Conservation (phyloP, 1,284 basidiomycete species). For the Agroathelia rolfsii region DNA sequence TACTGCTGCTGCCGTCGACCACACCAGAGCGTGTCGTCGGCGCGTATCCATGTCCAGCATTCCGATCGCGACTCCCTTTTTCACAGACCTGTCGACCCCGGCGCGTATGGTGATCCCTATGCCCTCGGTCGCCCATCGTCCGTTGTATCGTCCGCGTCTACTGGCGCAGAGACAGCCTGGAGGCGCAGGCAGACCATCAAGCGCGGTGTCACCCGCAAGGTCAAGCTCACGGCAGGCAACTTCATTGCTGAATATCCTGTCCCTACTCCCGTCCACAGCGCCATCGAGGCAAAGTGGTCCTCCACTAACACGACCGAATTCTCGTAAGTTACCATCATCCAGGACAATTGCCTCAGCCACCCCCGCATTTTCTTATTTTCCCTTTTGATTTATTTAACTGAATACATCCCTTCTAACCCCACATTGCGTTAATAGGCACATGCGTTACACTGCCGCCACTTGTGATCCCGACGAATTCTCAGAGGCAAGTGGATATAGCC, state of each 20-base stretch:
- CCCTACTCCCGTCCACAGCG: conserved; percentile 78
- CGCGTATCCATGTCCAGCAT: conserved; percentile 1
- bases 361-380: conserved; percentile 2
- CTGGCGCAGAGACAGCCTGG: conserved; percentile 68
- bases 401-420: conserved; percentile 8
- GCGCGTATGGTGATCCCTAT: conserved; percentile 59
- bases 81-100: conserved; percentile 48
- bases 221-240: conserved; percentile 87
- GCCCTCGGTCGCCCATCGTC: conserved; percentile 43
- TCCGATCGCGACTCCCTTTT: conserved; percentile 8
- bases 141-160: conserved; percentile 52
- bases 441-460: conserved; percentile 90
- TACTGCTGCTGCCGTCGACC: conserved; percentile 1
- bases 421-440: conserved; percentile 43
- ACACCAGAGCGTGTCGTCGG: conserved; percentile 3
- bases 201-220: conserved; percentile 84
- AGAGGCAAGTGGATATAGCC: conserved; percentile 71
- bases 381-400: conserved; percentile 4
- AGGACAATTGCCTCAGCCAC: not conserved
- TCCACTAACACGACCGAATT: conserved; percentile 71
- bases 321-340: conserved; percentile 46
- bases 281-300: conserved; percentile 76
- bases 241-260: conserved; percentile 90
- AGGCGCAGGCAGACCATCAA: conserved; percentile 85
- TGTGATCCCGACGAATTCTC: conserved; percentile 92